Evolutionary conservation across 192 early-diverging fungal species (phyloP), one percentile per base, ranked within the genome.

Genomic region (Entomortierella chlamydospora): DNA sequence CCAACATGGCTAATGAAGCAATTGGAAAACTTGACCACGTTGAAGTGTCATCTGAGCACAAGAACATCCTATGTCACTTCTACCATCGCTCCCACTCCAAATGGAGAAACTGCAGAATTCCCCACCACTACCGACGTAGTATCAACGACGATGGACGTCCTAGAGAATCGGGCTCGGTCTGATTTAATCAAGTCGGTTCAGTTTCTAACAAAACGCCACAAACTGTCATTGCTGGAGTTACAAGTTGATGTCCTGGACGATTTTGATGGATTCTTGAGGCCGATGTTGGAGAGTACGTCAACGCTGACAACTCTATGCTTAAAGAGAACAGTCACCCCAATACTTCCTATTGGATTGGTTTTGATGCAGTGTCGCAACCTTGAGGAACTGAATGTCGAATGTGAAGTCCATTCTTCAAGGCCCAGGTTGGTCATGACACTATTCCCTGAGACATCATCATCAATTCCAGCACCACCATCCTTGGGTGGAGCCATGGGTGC

Each of bases 191-290:
- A 49, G 0, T n/a, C 42, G 4, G 31, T 68, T 23, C 4, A 49
- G 26, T 29, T 12, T 0, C 41, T 68, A 15, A 58, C 55, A 4
- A 26, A 2, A 18, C 15, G 25, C 1, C 45, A 33, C 11, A 68
- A 59, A n/a, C 30, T 68, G 28, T 50, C 56, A 13, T 42, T 68
- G 13, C 31, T 68, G 25, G 31, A 59, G 12, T 28, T 68, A 5
- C 39, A 68, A 15, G 28, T 68, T 17, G 30, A 29, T 20, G 26
- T 29, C 4, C 31, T 68, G 11, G 56, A 58, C 22, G 66, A 68
- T 56, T 54, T 68, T 54, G 12, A 57, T 23, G 43, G 56, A 49
- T 68, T 68, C 39, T n/a, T 68, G 45, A 37, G 13, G 25, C 66
- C 66, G 2, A 58, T 68, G n/a, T 29, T 68, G 41, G 23, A 30